phyloP scores from a whole-genome alignment of 768 basidiomycete species.

The Mycena vulgaris region DNA sequence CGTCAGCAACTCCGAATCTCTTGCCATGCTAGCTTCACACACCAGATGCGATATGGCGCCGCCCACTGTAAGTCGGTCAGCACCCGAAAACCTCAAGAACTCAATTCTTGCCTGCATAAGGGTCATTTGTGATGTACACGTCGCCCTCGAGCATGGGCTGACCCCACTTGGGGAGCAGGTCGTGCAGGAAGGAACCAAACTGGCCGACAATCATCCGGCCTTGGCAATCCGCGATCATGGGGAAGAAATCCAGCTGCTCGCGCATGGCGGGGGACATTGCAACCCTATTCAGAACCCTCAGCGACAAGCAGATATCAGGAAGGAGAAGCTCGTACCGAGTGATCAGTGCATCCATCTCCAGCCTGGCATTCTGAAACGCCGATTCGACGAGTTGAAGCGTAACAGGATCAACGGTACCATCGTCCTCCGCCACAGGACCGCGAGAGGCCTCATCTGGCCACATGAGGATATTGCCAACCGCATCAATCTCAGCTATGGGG shows the following conservation, averaged over 20 bases:
- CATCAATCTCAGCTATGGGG: conserved; percentile 29
- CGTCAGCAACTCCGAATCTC: background rate
- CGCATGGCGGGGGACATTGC: conserved; percentile 33
- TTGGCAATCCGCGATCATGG: background rate
- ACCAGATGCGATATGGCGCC: conserved; percentile 23
- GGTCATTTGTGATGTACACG: conserved; percentile 33
- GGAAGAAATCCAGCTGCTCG: conserved; percentile 24
- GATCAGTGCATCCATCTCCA: conserved; percentile 38
- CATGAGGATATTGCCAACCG: conserved; percentile 34
- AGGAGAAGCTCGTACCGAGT: conserved; percentile 12
- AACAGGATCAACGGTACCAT: conserved; percentile 27
- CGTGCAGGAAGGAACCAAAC: conserved; percentile 36
- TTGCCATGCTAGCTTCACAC: background rate
- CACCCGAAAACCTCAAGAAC: too few species aligned
- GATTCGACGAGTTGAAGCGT: conserved; percentile 34
- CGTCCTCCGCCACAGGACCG: conserved; percentile 6
- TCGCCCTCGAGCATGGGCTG: conserved; percentile 17
- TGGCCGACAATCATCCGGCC: conserved; percentile 29
- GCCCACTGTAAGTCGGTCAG: too few species aligned
- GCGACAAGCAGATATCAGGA: background rate
- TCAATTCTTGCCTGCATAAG: too few species aligned
- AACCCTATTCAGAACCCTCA: background rate
- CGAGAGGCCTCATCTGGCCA: conserved; percentile 18
- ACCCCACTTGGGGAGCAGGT: conserved; percentile 35
- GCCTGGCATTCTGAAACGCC: conserved; percentile 34